phyloP scores from a whole-genome alignment of 345 rosid species.

The Bruguiera parviflora region DNA sequence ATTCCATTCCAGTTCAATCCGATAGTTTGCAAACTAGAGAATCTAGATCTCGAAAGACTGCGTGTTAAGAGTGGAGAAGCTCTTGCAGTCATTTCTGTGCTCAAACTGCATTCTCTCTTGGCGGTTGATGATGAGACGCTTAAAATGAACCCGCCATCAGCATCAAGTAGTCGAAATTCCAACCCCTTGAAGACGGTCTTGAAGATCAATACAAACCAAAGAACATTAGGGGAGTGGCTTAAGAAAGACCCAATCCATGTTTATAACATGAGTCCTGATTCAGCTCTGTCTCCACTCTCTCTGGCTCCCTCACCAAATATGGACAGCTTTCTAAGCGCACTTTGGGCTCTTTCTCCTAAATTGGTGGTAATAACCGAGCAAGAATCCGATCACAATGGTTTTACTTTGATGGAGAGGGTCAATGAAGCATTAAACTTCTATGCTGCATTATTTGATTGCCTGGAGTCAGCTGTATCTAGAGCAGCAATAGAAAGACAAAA shows the following conservation, averaged over 20 bases:
- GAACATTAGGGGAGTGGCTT: constrained; percentile 71
- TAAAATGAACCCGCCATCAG: constrained; percentile 36
- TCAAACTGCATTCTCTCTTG: constrained; percentile 60
- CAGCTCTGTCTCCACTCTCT: constrained; percentile 45
- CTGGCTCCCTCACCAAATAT: constrained; percentile 41
- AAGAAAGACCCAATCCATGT: constrained; percentile 42
- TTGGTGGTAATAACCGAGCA: constrained; percentile 64
- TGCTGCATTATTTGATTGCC: constrained; percentile 64
- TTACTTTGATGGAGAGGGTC: constrained; percentile 52
- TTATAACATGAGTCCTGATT: constrained; percentile 44
- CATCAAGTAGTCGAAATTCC: constrained; percentile 30
- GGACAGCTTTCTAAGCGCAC: constrained; percentile 47
- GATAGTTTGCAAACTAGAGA: constrained; percentile 51
- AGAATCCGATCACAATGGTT: constrained; percentile 56
- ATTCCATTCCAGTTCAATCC: constrained; percentile 73
- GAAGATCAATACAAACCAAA: constrained; percentile 34
- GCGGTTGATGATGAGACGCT: constrained; percentile 51
- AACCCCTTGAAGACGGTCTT: constrained; percentile 29
- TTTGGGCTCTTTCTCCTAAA: constrained; percentile 61
- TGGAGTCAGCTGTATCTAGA: constrained; percentile 55
- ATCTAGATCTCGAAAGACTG: constrained; percentile 48
- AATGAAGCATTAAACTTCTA: constrained; percentile 59
- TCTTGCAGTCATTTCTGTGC: constrained; percentile 64
- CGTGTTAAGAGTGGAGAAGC: constrained; percentile 75
- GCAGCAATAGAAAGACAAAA: constrained; percentile 52